Base-by-base conservation (phyloP, 805 yeast species). In the Barnettozyma sucrosica region DNA sequence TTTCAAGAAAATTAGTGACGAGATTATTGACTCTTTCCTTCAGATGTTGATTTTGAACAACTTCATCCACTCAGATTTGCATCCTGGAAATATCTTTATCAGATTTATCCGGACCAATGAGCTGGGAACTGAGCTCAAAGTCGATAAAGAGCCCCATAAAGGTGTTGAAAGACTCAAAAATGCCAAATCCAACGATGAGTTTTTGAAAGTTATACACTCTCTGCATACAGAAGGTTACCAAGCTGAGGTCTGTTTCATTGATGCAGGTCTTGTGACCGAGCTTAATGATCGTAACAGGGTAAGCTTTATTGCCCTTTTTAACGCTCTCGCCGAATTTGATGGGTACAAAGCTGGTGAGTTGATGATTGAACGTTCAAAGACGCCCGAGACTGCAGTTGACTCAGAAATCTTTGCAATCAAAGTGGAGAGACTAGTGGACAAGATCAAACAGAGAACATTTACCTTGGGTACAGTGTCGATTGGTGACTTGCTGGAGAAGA, bases 41-140 rank as follows among this genome's bases (percentile, higher is more conserved):
- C 85, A 89, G 58, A 93, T 93, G 99, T 72, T 93, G 52, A 84
- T 93, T 44, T 66, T 92, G 46, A 95, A 93, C 67, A 90, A 93
- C 64, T 93, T 93, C 65, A 88, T 90, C 39, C 99, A 93, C 64
- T 92, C 98, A 0, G 99, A 93, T 67, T 71, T 93, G 50, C 99
- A 93, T 56, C 97, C 99, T 0, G 99, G 99, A 4, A 93, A 93
- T 64, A 87, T 93, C 60, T 79, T 89, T 72, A 77, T 88, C 8
- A 68, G 88, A 42, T 81, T 86, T 57, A 74, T 82, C 55, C 80
- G 79, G 55, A 74, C 68, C 2, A 64, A 68, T 50, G 65, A 57
- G 26, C 47, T 62, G 21, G 63, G 56, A 13, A 63, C 64, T 2
- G 59, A 63, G 43, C 53, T 61, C 2, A 43, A 57, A 8, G 61